Percentiles rank a stretch among this genome's conserved stretches.
These are phyloP conservation scores for Marasmius tenuissimus DNA, from an alignment of 1,284 basidiomycete genomes.

Conservation along the genomic window DNA sequence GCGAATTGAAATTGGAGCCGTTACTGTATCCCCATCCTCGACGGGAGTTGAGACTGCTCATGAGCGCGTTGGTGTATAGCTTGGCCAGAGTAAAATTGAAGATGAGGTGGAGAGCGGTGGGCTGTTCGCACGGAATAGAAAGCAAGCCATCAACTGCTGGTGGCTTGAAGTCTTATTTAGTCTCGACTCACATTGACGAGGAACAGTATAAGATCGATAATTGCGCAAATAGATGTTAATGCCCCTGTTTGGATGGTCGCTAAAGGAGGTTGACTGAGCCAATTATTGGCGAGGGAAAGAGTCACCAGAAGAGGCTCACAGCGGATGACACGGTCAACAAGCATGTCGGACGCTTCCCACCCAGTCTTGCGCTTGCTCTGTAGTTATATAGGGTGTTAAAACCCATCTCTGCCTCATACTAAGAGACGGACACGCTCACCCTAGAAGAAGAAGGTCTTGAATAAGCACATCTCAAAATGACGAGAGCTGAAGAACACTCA, in stretches of 20 bases:
- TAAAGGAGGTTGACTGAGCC: no score
- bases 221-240: constrained; percentile 5
- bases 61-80: constrained; percentile 6
- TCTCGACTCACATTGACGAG: constrained; percentile 4
- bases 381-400: background rate
- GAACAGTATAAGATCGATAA: constrained; percentile 3
- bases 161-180: background rate
- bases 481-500: no score
- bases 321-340: constrained; percentile 8
- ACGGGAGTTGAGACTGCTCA: constrained; percentile 8
- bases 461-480: no score
- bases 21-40: constrained; percentile 6
- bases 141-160: background rate
- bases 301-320: no score
- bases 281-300: no score
- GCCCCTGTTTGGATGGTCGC: constrained; percentile 6
- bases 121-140: background rate
- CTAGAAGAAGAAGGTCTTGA: no score
- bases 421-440: no score
- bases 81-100: constrained; percentile 7
- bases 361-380: constrained; percentile 5
- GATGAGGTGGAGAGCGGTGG: constrained; percentile 2
- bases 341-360: background rate
- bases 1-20: background rate
- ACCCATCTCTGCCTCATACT: no score